Evolutionary conservation across 2,329 filamentous ascomycete species (phyloP), one percentile per base, ranked within the genome.

Genomic region (Tolypocladium cylindrosporum): DNA sequence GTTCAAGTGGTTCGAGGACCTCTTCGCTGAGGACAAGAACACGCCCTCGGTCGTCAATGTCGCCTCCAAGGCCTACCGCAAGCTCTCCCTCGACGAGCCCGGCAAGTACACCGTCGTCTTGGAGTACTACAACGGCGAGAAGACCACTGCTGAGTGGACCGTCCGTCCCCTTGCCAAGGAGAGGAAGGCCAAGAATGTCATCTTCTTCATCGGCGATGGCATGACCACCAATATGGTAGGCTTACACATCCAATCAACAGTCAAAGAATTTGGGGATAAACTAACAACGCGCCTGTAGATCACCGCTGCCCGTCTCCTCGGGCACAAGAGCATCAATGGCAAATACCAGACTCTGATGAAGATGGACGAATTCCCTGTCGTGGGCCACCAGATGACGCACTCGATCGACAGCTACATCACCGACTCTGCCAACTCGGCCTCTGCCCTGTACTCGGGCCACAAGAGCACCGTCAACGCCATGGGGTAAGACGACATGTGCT

Each of bases 301-400:
- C 67, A 88, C 86, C 42, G 90, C 90, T 48, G 90, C 90, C 57
- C 87, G 90, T 63, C 78, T 94, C 58, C 85, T 95, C 57, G 90
- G 81, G 21, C 90, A 95, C 78, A 88, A 90, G 77, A 87, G 81
- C 64, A 81, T 93, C 78, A 94, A 95, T 68, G 90, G 90, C 64
- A 89, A 88, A 71, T 95, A 93, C 72, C 86, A 90, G 76, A 84
- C 81, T 58, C 81, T 79, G 58, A 81, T 95, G 80, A 80, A 84
- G 67, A 79, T 95, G 77, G 90, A 95, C 75, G 81, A 91, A 68
- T 94, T 94, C 74, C 90, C 90, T 3, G 82, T 92, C n/a, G 69
- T 93, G 13, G 90, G 90, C 24, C 90, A 95, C 71, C 90, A 93
- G 74, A 93, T 94, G 86, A 92, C 90, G 13, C 89, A 93, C 73